Evolutionary conservation across 768 basidiomycete genomes (phyloP), one percentile per base, ranked within the genome.

Genomic region (Russula earlei): DNA sequence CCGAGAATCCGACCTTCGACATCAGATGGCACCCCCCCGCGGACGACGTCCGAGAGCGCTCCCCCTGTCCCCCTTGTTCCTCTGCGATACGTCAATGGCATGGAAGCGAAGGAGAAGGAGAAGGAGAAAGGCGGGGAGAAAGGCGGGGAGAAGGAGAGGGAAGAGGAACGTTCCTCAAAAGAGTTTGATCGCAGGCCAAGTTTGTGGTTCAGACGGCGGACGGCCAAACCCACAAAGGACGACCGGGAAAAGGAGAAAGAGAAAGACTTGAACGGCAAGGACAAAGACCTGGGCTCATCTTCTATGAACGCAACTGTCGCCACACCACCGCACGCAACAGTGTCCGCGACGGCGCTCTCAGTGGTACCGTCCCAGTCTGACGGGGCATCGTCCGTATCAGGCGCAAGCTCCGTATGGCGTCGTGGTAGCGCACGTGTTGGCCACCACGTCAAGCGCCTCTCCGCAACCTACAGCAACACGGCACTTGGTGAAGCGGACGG

Each of bases 161-260:
- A 58, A 41, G 57, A 40, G 19, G 57, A 48, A 20, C 61, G 62
- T 29, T 66, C 64, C 29, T 66, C 57, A 24, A 63, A 56, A 29
- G 61, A 77, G 62, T 61, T 72, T 62, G 75, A 72, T 41, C 72
- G 72, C 53, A 76, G 76, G 61, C 60, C 71, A 15, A 71, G 72
- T 36, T 59, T 64, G 4, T 83, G 81, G 80, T 81, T 80, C 61
- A 78, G 77, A 65, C 73, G 79, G 49, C 81, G 76, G 67, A 80
- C 76, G 62, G 65, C 78, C 55, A 60, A 55, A 40, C 43, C 47
- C 17, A 10, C 51, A 38, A 58, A 44, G 24, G 57, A 58, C 10
- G 57, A 54, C 36, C 57, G 57, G 14, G 57, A 60, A 25, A 55
- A 45, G 19, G 54, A 59, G 25, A 60, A 46, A 25, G 61, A 61